Conservation (phyloP, 257 asterid species). For the Petunia secreta region DNA sequence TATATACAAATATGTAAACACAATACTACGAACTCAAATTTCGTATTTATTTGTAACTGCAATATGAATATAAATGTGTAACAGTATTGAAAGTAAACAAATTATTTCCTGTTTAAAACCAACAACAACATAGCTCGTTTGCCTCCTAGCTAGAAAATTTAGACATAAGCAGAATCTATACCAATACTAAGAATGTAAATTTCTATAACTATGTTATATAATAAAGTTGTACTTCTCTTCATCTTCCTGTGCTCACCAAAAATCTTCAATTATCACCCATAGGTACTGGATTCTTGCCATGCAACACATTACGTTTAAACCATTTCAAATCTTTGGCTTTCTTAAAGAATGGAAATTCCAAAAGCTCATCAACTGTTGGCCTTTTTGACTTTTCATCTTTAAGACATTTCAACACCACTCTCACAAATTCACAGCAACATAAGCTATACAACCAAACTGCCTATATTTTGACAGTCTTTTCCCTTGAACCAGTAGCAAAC, state of each 20-base stretch:
- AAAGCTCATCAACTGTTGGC: neutral
- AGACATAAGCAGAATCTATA: too few species aligned
- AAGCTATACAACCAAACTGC: conserved; percentile 20
- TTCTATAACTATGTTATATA: neutral
- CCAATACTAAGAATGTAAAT: too few species aligned
- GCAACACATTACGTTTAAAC: neutral
- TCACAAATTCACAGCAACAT: conserved; percentile 1
- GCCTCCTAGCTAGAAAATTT: too few species aligned
- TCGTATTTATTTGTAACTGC: too few species aligned
- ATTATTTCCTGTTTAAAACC: too few species aligned
- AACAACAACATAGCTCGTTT: too few species aligned
- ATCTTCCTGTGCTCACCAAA: neutral
- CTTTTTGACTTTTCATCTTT: neutral
- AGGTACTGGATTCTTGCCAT: neutral
- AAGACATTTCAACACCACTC: conserved; percentile 17
- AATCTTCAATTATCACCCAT: neutral
- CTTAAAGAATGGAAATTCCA: neutral
- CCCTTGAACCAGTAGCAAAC: too few species aligned
- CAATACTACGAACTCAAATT: too few species aligned
- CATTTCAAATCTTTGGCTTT: neutral
- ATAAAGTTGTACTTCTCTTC: neutral
- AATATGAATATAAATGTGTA: too few species aligned
- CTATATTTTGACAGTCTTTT: conserved; percentile 73
- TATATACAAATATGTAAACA: too few species aligned
- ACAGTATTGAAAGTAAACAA: too few species aligned